phyloP scores from a whole-genome alignment of 768 basidiomycete species.

The Chalciporus piperatus region DNA sequence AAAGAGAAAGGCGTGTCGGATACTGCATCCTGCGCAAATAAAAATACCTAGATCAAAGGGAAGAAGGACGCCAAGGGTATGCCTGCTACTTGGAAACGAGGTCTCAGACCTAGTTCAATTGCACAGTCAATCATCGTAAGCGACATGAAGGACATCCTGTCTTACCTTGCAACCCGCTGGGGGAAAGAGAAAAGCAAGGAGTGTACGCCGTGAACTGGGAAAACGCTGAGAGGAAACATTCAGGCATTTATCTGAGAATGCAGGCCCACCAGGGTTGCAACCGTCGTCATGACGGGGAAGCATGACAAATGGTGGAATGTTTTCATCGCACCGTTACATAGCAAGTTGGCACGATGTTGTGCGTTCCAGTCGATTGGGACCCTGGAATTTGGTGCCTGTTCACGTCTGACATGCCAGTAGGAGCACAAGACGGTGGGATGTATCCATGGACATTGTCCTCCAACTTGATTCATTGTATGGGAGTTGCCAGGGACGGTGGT shows the following conservation, averaged over 20 bases:
- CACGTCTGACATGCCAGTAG: too few species aligned
- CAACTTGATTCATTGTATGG: too few species aligned
- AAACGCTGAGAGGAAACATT: neutral
- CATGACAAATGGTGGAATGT: neutral
- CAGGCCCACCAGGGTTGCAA: neutral
- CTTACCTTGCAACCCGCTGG: slow-evolving; percentile 14
- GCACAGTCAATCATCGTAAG: neutral
- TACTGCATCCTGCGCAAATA: slow-evolving; percentile 11
- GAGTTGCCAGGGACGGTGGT: too few species aligned
- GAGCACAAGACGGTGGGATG: too few species aligned
- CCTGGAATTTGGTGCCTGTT: too few species aligned
- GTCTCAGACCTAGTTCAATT: slow-evolving; percentile 21
- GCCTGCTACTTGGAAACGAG: slow-evolving; percentile 18
- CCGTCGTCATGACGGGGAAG: slow-evolving; percentile 11
- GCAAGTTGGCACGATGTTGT: too few species aligned
- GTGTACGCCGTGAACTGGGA: neutral
- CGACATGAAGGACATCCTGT: neutral
- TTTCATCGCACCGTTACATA: neutral
- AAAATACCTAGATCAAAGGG: neutral
- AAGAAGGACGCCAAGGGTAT: slow-evolving; percentile 12
- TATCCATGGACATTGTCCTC: too few species aligned
- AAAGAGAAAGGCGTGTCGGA: slow-evolving; percentile 7
- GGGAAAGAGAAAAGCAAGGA: neutral
- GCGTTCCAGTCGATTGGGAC: too few species aligned
- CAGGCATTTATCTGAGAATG: slow-evolving; percentile 12